Evolutionary conservation across 371 early-diverging fungal genomes (phyloP).

Genomic region (Mucor velutinosus): DNA sequence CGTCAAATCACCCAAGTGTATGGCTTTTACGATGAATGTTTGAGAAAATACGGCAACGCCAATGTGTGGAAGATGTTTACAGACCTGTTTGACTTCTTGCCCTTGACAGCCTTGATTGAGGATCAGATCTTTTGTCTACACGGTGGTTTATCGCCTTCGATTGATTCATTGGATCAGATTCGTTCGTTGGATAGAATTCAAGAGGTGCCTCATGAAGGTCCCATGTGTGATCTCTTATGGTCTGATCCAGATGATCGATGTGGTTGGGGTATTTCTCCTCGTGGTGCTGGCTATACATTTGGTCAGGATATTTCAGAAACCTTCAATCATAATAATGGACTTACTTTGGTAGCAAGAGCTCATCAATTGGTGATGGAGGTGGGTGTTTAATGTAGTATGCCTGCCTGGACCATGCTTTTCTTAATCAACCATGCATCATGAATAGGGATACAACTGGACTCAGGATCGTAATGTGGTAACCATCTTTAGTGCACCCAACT

Average conservation of each 20-base stretch:
- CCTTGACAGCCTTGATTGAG: slow-evolving; percentile 88
- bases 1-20: slow-evolving; percentile 99
- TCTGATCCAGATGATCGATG: slow-evolving; percentile 98
- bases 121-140: slow-evolving; percentile 95
- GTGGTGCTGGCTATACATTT: slow-evolving; percentile 99
- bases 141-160: slow-evolving; percentile 98
- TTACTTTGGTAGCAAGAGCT: slow-evolving; percentile 93
- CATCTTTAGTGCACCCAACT: slow-evolving; percentile 99
- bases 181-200: slow-evolving; percentile 95
- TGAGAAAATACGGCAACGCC: slow-evolving; percentile 96
- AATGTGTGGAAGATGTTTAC: slow-evolving; percentile 99
- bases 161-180: slow-evolving; percentile 97
- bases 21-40: slow-evolving; percentile 95
- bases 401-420: not conserved
- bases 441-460: slow-evolving; percentile 95
- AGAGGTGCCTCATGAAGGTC: slow-evolving; percentile 99
- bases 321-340: slow-evolving; percentile 96
- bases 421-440: not conserved
- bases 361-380: slow-evolving; percentile 91
- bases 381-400: not conserved
- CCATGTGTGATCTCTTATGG: slow-evolving; percentile 98
- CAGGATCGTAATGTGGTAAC: slow-evolving; percentile 99
- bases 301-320: slow-evolving; percentile 96
- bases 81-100: slow-evolving; percentile 98
- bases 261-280: slow-evolving; percentile 97